Evolutionary conservation across 208 protist genomes (phyloP).

Genomic region (Leishmania turanica): DNA sequence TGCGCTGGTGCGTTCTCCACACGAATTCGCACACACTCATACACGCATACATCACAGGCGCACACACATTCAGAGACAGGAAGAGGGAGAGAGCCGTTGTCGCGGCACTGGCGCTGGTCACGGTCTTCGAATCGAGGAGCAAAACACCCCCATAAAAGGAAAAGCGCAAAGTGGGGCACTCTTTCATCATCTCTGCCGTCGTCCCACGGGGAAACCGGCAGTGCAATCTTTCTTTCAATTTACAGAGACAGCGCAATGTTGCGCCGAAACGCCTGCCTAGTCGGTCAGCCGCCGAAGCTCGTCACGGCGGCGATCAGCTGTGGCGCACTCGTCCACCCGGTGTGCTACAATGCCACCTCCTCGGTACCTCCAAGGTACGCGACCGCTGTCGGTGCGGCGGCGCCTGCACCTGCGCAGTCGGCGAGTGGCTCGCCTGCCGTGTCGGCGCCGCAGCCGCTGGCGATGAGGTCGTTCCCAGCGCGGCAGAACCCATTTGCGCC

Average conservation of each 20-base stretch:
- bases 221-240: background rate
- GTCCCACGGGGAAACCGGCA: background rate
- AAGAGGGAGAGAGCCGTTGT: background rate
- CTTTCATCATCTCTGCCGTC: background rate
- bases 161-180: background rate
- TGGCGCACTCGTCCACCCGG: background rate
- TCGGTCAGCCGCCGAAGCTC: background rate
- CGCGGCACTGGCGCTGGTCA: background rate
- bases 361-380: constrained; percentile 9
- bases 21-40: background rate
- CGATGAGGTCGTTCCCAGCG: constrained; percentile 34
- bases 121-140: background rate
- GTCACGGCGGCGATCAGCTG: background rate
- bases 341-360: constrained; percentile 13
- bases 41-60: background rate
- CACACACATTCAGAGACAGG: background rate
- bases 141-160: background rate
- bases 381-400: background rate
- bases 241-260: constrained; percentile 6
- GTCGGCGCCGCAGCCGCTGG: constrained; percentile 1
- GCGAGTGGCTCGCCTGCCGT: background rate
- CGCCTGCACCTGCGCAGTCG: constrained; percentile 3
- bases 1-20: no score
- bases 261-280: background rate
- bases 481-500: constrained; percentile 61